These are phyloP conservation scores for Ammopiptanthus mongolicus DNA, from an alignment of 306 rosid genomes.

Conservation along the genomic window DNA sequence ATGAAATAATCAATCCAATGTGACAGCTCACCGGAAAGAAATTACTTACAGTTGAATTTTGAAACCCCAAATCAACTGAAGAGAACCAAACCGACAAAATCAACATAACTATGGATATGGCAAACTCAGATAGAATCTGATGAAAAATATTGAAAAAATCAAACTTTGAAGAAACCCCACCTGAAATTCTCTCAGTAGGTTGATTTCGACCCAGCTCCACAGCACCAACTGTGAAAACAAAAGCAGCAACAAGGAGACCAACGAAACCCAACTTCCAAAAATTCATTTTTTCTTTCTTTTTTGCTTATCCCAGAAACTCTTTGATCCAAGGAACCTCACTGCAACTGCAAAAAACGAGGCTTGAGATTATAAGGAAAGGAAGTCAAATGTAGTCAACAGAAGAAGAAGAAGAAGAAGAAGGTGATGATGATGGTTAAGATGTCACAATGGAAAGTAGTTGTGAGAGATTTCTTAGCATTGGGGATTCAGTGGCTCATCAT, in stretches of 20 bases:
- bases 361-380: slow-evolving; percentile 8
- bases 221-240: slow-evolving; percentile 39
- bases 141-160: background rate
- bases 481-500: background rate
- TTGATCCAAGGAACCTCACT: background rate
- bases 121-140: background rate
- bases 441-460: slow-evolving; percentile 38
- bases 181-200: slow-evolving; percentile 91
- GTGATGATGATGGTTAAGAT: slow-evolving; percentile 23
- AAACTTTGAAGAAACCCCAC: slow-evolving; percentile 28
- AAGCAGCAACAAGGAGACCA: slow-evolving; percentile 46
- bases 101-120: background rate
- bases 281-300: slow-evolving; percentile 33
- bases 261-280: slow-evolving; percentile 46
- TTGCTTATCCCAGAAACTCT: background rate
- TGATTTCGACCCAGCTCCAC: slow-evolving; percentile 50
- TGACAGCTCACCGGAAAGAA: background rate
- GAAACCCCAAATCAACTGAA: slow-evolving; percentile 5
- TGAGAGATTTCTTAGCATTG: slow-evolving; percentile 33
- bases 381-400: slow-evolving; percentile 27
- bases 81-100: background rate
- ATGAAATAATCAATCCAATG: background rate
- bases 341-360: background rate
- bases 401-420: background rate
- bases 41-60: background rate